Conservation (phyloP, 2,329 filamentous ascomycete genomes). For the Xylaria sp. region DNA sequence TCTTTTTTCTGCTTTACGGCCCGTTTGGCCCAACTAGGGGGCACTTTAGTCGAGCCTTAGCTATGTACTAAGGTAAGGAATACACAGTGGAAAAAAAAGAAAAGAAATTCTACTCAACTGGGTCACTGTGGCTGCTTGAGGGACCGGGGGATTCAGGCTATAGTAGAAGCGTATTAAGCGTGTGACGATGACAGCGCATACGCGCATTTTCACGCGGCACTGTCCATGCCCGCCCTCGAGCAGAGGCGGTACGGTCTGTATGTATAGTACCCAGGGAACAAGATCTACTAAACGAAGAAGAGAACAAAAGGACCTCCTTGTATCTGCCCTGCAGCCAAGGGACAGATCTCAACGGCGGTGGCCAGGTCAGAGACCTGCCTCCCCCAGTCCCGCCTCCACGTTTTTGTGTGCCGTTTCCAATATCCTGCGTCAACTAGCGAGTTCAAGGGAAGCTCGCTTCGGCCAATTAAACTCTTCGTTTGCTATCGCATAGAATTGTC, state of each 20-base stretch:
- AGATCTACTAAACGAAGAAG: slow-evolving; percentile 25
- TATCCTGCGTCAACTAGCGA: slow-evolving; percentile 30
- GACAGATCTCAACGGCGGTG: slow-evolving; percentile 34
- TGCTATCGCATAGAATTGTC: slow-evolving; percentile 28
- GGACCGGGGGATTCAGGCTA: slow-evolving; percentile 41
- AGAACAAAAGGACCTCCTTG: slow-evolving; percentile 18
- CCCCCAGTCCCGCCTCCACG: slow-evolving; percentile 38
- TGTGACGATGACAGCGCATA: slow-evolving; percentile 51
- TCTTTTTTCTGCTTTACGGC: slow-evolving; percentile 30
- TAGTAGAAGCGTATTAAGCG: slow-evolving; percentile 46
- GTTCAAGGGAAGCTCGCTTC: slow-evolving; percentile 24
- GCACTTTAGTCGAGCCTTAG: neutral
- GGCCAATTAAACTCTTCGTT: slow-evolving; percentile 21
- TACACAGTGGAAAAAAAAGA: slow-evolving; percentile 9
- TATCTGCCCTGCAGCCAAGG: slow-evolving; percentile 36
- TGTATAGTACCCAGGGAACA: slow-evolving; percentile 19
- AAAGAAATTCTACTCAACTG: slow-evolving; percentile 16
- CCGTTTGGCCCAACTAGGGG: slow-evolving; percentile 29
- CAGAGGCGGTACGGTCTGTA: slow-evolving; percentile 18
- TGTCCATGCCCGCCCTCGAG: slow-evolving; percentile 22
- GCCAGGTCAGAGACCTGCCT: slow-evolving; percentile 37
- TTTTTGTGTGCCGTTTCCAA: slow-evolving; percentile 39
- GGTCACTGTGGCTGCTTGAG: slow-evolving; percentile 35
- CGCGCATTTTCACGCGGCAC: slow-evolving; percentile 40
- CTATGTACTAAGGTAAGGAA: slow-evolving; percentile 16